Base-by-base conservation (phyloP, 306 rosid genomes). In the Purshia tridentata region DNA sequence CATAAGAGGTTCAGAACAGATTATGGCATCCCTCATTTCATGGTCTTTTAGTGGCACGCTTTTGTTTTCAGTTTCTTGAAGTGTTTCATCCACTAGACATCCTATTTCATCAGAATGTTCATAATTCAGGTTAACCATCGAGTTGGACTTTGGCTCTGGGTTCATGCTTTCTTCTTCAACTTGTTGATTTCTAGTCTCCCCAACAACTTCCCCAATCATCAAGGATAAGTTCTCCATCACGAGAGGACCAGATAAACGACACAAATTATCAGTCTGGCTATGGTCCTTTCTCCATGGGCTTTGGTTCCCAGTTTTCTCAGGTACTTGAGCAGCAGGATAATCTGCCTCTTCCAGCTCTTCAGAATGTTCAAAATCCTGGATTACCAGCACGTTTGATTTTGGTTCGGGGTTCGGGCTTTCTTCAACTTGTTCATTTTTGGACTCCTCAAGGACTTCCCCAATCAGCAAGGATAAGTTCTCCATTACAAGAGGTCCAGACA, bases 111-210 rank as follows among this genome's bases (percentile, higher is more conserved):
- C 57, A 44, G 68, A 70, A 62, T 51, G 70, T 69, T 64, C 78
- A 51, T 65, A 45, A 63, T 71, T 74, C 55, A 40, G 64, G 72
- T 78, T 16, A 51, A 46, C 70, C 74, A 49, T 65, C 54, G 64
- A 65, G 46, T 56, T 48, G 51, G 76, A 47, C 67, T 72, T 50
- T 49, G 73, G 80, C 35, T 48, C 72, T 22, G 40, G 63, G 67
- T 51, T 57, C 57, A 64, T 9, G 57, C 37, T 46, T 64, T 58
- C 67, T 35, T 23, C 46, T 57, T 73, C 68, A 44, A 54, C 47
- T 35, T 65, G 76, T 22, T 85, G 80, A 83, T 45, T 48, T 75
- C 63, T 56, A 16, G 76, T 54, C 72, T 54, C 84, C 42, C 20
- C 67, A 67, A 29, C 1, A 62, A 51, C 74, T 66, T 79, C 82